Base-by-base conservation (phyloP, 495 filamentous ascomycete genomes). In the Jackrogersella minutella region DNA sequence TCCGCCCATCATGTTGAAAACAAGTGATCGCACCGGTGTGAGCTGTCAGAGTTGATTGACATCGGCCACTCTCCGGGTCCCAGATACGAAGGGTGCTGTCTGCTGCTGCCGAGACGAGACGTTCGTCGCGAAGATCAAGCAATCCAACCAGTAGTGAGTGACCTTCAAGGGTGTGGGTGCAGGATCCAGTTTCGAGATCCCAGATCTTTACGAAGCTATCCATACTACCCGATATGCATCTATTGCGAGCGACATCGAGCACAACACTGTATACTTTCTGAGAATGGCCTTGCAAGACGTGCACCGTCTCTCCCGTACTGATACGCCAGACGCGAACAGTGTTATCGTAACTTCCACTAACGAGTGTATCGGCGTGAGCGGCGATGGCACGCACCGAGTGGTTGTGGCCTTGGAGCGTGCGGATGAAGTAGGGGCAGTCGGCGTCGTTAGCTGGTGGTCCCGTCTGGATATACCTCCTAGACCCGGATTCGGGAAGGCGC, bases 201-300 rank as follows among this genome's bases (percentile, higher is more conserved):
- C 95, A 99, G 22, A 99, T 92, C 79, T 98, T 98, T 67, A 99
- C 94, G 68, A 91, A 82, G 71, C 95, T 96, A 67, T 99, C 95
- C 95, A 99, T 99, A 10, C 93, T 96, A 36, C 95, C 95, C 71
- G 93, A 97, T 73, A 99, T 98, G 77, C 95, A 99, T 40, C 93
- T 90, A 64, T 94, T 96, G 54, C 95, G 88, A 69, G 91, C 88
- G 64, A 91, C 90, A 73, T 99, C 95, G 34, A 98, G 79, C 17
- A 99, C 96, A 19, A 99, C 95, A 62, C 93, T 97, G 65, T 99
- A 99, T 2, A 99, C 95, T 75, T 99, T 99, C 74, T 93, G 87
- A 4, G 85, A 84, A 73, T 99, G 95, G 1, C 95, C 96, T 58
- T 89, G 85, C 6, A 99, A 81, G n/a, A 91, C 88, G 66, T 97